A percentile compares a stretch with the other conserved stretches of the same genome.
Evolutionary conservation across 805 yeast genomes (phyloP).

Genomic region (Saccharomycopsis fodiens): DNA sequence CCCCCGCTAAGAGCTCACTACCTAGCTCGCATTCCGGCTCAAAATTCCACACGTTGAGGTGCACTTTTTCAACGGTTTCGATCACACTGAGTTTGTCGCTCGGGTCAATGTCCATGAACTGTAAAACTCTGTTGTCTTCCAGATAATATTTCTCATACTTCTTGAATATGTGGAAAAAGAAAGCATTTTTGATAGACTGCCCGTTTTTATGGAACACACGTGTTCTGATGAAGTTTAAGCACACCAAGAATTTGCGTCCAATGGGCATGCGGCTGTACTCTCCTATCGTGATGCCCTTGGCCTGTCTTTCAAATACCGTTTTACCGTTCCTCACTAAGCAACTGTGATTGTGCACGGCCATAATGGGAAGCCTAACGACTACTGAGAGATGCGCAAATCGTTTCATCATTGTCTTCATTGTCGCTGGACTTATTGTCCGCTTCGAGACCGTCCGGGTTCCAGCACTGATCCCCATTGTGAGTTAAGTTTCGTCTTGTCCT

Average conservation of each 20-base stretch:
- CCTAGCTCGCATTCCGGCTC: constrained; percentile 6
- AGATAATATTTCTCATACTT: constrained; percentile 13
- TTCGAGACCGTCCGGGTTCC: too few species aligned
- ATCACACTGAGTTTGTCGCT: constrained; percentile 11
- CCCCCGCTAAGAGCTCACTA: not conserved
- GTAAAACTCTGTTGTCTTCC: not conserved
- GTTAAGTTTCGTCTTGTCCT: too few species aligned
- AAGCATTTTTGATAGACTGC: constrained; percentile 8
- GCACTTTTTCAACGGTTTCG: constrained; percentile 16
- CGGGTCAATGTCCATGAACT: not conserved
- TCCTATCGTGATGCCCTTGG: not conserved
- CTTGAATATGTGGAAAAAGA: constrained; percentile 17
- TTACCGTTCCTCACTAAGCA: too few species aligned
- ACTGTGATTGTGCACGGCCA: too few species aligned
- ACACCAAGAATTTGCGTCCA: constrained; percentile 16
- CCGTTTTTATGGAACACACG: constrained; percentile 11
- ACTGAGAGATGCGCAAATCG: too few species aligned
- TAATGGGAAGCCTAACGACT: too few species aligned
- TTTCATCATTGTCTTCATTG: too few species aligned
- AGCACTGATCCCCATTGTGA: too few species aligned
- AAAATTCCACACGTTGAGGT: constrained; percentile 12
- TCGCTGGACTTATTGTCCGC: too few species aligned
- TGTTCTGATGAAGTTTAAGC: constrained; percentile 15
- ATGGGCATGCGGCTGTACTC: constrained; percentile 15
- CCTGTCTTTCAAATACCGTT: too few species aligned